Base-by-base conservation (phyloP, 2,329 filamentous ascomycete species). In the Epichloe gansuensis region DNA sequence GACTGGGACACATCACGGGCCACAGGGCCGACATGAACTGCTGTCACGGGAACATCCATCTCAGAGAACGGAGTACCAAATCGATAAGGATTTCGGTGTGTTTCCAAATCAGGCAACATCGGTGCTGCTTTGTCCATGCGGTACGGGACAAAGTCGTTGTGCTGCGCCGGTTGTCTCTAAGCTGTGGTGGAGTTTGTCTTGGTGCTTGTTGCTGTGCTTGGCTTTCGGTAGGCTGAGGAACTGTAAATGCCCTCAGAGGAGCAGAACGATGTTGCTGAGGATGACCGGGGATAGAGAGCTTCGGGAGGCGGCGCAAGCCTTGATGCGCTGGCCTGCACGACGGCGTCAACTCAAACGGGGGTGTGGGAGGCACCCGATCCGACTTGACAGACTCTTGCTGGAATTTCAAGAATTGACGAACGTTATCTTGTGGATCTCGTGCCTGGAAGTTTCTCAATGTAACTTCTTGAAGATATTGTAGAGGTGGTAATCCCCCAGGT, bases 11-110 rank as follows among this genome's bases (percentile, higher is more conserved):
- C 74, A 62, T 93, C 85, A 49, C 91, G 85, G 44, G 84, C 76
- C 35, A 95, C 74, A 6, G 87, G 87, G 0, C 84, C 87, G 15
- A 81, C 61, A 1, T 81, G 80, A 43, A 90, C 74, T 3, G 84
- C 78, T 1, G 87, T 93, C 54, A 94, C 71, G 0, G 91, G 90
- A 12, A 90, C 82, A 64, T 96, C 91, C 75, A 91, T 84, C 63
- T 95, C 89, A 2, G 90, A 95, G 65, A 90, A 87, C 15, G 90
- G 89, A 0, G 88, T 94, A n/a, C 81, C 84, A 57, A 88, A 84
- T 51, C 87, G 82, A 69, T 89, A 90, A 42, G 84, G 73, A 21
- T 74, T 78, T 42, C 53, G 63, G 0, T 77, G 74, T 3, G 84
- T 78, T 55, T 76, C 74, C 52, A 81, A 69, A 15, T 81, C 80